Conservation (phyloP, 2,329 filamentous ascomycete genomes). For the Aspergillus brunneoviolaceus region DNA sequence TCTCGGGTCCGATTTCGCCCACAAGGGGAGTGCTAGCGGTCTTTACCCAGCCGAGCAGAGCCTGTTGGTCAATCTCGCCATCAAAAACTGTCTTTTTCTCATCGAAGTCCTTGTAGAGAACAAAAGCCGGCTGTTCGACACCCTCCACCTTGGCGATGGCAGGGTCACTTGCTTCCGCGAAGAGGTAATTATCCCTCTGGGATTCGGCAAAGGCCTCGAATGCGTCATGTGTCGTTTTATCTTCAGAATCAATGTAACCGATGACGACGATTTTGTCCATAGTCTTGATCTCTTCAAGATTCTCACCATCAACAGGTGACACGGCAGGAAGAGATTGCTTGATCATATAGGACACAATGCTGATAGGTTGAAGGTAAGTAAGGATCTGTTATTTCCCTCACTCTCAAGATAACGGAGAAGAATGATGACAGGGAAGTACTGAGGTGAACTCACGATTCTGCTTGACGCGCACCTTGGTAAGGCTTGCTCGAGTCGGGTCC, state of each 20-base stretch:
- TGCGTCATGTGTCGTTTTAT: conserved; percentile 83
- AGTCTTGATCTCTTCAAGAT: conserved; percentile 93
- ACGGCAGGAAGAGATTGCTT: conserved; percentile 96
- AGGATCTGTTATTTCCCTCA: background rate
- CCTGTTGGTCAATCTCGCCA: conserved; percentile 77
- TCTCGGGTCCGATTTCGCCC: conserved; percentile 95
- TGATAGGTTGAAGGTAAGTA: conserved; percentile 22
- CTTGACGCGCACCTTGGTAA: conserved; percentile 88
- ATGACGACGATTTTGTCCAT: conserved; percentile 95
- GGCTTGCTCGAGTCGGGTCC: conserved; percentile 76
- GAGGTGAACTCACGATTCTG: conserved; percentile 57
- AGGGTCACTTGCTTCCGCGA: conserved; percentile 82
- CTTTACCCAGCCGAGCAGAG: conserved; percentile 81
- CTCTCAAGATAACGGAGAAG: background rate
- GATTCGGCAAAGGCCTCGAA: conserved; percentile 71
- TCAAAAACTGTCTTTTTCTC: conserved; percentile 87
- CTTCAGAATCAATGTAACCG: conserved; percentile 76
- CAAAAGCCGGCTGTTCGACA: conserved; percentile 79
- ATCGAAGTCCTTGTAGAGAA: conserved; percentile 97
- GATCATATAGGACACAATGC: conserved; percentile 84
- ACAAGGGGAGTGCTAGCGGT: conserved; percentile 83
- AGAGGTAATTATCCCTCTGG: conserved; percentile 87
- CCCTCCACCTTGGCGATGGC: conserved; percentile 85
- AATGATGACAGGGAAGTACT: background rate
- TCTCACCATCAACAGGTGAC: conserved; percentile 76